phyloP scores from a whole-genome alignment of 2,329 filamentous ascomycete genomes.

The Exserohilum rostratum region DNA sequence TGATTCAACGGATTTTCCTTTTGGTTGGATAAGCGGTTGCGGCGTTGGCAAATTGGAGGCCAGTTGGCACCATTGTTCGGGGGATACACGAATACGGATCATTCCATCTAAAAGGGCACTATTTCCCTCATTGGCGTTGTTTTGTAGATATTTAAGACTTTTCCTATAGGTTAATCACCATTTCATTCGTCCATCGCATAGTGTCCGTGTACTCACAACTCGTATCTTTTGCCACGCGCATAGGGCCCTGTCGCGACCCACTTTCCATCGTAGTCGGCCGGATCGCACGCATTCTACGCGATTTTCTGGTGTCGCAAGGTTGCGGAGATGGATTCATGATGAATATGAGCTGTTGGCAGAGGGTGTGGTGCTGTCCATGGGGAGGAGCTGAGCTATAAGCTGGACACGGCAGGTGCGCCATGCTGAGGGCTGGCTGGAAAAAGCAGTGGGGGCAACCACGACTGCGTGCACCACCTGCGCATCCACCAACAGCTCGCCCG shows the following conservation, averaged over 20 bases:
- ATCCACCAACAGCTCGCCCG: background rate
- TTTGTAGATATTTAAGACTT: constrained; percentile 3
- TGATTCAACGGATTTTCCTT: constrained; percentile 6
- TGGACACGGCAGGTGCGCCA: background rate
- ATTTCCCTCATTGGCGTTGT: constrained; percentile 5
- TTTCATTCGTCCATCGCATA: constrained; percentile 4
- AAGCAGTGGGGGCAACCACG: background rate
- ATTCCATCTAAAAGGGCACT: constrained; percentile 7
- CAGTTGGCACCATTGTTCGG: constrained; percentile 12
- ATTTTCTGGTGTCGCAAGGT: background rate
- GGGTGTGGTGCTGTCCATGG: background rate
- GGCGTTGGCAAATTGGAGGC: constrained; percentile 14
- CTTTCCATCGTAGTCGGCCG: background rate
- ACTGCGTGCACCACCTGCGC: background rate
- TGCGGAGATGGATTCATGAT: background rate
- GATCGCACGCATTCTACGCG: background rate
- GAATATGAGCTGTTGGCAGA: background rate
- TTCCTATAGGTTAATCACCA: constrained; percentile 10
- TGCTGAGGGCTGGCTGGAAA: constrained; percentile 1
- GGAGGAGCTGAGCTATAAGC: background rate
- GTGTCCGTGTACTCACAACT: background rate
- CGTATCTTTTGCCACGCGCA: too few relatives aligned
- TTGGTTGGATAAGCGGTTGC: constrained; percentile 3
- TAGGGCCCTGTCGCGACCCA: background rate
- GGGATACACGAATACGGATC: constrained; percentile 8